Conservation (phyloP, 192 early-diverging fungal species). For the Entomortierella beljakovae region DNA sequence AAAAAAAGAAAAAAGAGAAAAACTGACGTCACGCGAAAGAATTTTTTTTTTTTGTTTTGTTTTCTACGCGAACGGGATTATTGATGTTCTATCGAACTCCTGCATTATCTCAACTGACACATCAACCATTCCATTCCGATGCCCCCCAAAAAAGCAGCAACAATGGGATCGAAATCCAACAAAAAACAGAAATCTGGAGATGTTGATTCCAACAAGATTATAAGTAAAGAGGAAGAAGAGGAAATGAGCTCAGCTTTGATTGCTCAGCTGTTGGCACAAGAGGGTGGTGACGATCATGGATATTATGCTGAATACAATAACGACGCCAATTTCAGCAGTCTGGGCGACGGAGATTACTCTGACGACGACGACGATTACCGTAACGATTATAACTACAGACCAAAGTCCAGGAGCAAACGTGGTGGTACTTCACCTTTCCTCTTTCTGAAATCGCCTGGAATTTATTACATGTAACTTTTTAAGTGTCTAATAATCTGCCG, state of each 20-base stretch:
- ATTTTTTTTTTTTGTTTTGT: constrained; percentile 4
- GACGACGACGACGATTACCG: constrained; percentile 66
- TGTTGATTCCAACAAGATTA: constrained; percentile 1
- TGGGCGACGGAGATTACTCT: constrained; percentile 40
- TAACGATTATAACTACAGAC: constrained; percentile 55
- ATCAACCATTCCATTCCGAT: constrained; percentile 8
- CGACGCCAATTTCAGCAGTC: constrained; percentile 55
- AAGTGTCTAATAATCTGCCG: background rate
- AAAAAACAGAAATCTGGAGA: constrained; percentile 34
- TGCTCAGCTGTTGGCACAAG: constrained; percentile 80
- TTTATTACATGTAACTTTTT: background rate
- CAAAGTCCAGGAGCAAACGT: constrained; percentile 43
- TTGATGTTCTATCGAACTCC: background rate
- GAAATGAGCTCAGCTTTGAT: constrained; percentile 85
- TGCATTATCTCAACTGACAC: background rate
- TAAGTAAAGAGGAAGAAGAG: constrained; percentile 81
- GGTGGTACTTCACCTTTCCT: constrained; percentile 17
- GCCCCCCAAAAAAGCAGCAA: constrained; percentile 45
- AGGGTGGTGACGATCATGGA: constrained; percentile 64
- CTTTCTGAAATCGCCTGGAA: background rate
- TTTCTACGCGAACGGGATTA: background rate
- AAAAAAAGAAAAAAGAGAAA: background rate
- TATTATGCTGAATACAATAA: constrained; percentile 72
- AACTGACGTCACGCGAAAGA: constrained; percentile 19
- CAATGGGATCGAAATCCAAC: constrained; percentile 32